phyloP scores from a whole-genome alignment of 495 filamentous ascomycete species.

The Annulohypoxylon moriforme region DNA sequence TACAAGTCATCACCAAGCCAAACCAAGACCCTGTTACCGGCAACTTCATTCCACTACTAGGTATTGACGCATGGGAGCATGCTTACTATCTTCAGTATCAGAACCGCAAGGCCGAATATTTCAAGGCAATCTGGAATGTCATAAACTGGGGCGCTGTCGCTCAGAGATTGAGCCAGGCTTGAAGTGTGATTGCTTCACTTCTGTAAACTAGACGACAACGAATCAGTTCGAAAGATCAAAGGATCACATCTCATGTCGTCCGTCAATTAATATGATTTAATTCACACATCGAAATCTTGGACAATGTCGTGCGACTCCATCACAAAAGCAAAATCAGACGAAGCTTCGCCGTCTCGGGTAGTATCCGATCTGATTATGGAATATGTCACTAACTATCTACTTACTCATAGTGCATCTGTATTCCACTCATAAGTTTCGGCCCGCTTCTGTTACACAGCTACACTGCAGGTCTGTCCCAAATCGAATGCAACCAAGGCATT shows the following conservation, averaged over 20 bases:
- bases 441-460: not conserved
- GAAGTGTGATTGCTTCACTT: constrained; percentile 9
- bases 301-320: not conserved
- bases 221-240: not conserved
- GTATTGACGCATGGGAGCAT: constrained; percentile 94
- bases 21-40: constrained; percentile 92
- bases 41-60: constrained; percentile 78
- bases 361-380: not conserved
- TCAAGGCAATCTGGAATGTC: constrained; percentile 82
- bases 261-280: constrained; percentile 16
- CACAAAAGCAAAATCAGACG: not conserved
- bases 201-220: constrained; percentile 15
- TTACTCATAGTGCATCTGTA: not conserved
- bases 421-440: not conserved
- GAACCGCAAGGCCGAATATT: constrained; percentile 87
- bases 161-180: constrained; percentile 73
- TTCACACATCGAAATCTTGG: not conserved
- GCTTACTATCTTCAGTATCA: constrained; percentile 78
- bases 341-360: not conserved
- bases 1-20: constrained; percentile 78
- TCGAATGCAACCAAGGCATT: not conserved
- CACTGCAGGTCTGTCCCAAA: not conserved
- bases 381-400: not conserved
- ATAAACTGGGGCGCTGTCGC: constrained; percentile 95
- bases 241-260: not conserved